Percentiles rank a stretch among this genome's conserved stretches.
phyloP scores from a whole-genome alignment of 2,329 filamentous ascomycete species.

The Dothiorella sarmentorum region DNA sequence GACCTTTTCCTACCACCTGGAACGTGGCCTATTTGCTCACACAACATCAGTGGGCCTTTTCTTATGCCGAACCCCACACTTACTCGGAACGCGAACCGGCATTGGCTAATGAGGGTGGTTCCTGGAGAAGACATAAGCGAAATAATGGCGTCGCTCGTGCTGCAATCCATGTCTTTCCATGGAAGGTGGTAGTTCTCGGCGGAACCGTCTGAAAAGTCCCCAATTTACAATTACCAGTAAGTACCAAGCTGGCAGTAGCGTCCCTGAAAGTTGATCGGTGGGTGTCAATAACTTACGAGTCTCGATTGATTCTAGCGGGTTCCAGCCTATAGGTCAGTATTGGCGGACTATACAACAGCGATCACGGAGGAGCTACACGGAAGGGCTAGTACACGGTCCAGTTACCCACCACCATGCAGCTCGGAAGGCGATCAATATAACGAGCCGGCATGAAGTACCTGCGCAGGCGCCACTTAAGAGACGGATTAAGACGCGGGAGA shows the following conservation, averaged over 20 bases:
- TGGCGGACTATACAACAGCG: constrained; percentile 1
- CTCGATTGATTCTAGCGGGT: constrained; percentile 8
- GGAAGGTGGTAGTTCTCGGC: too few species aligned
- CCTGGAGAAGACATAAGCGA: not conserved
- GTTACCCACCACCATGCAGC: not conserved
- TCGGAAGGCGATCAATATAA: not conserved
- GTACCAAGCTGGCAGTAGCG: not conserved
- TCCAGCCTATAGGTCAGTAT: constrained; percentile 1
- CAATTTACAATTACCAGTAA: too few species aligned
- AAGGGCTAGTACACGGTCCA: not conserved
- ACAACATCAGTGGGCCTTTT: too few species aligned
- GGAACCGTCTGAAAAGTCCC: too few species aligned
- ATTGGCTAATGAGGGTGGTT: not conserved
- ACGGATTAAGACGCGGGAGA: not conserved
- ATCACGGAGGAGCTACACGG: constrained; percentile 1
- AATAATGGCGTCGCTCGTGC: too few species aligned
- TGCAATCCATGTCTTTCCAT: too few species aligned
- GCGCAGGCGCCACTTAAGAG: not conserved
- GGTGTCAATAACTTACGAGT: not conserved
- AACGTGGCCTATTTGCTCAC: not conserved
- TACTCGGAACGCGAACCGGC: not conserved
- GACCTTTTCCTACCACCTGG: not conserved
- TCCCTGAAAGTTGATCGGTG: constrained; percentile 5
- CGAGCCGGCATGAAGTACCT: not conserved
- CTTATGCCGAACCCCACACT: not conserved